Conservation (phyloP, 345 rosid species). For the Geranium rotundifolium region DNA sequence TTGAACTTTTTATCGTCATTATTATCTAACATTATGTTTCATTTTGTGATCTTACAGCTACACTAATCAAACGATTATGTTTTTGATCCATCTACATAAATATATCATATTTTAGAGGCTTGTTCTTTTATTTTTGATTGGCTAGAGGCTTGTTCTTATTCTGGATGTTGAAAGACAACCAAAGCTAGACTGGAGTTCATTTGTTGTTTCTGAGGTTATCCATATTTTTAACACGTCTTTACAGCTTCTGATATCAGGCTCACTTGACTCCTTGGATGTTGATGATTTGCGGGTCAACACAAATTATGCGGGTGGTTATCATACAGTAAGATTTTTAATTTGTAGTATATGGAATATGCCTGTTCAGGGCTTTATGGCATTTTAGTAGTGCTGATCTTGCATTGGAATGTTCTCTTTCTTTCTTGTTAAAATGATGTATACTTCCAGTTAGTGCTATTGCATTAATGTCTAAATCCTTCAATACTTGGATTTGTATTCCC, state of each 20-base stretch:
- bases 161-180: background rate
- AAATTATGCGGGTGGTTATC: constrained; percentile 86
- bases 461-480: background rate
- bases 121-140: too few species aligned
- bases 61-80: too few species aligned
- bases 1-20: too few species aligned
- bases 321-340: constrained; percentile 39
- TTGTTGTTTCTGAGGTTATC: background rate
- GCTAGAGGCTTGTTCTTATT: background rate
- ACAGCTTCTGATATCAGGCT: constrained; percentile 93
- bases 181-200: too few species aligned
- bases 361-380: background rate
- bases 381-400: background rate
- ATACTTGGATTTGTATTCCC: background rate
- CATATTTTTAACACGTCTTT: constrained; percentile 13
- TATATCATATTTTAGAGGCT: too few species aligned
- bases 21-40: too few species aligned
- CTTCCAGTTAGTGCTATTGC: background rate
- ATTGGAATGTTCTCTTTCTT: background rate
- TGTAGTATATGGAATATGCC: background rate
- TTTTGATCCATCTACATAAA: too few species aligned
- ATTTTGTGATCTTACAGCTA: too few species aligned
- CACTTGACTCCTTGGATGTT: constrained; percentile 92
- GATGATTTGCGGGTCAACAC: constrained; percentile 74
- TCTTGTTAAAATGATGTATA: background rate